phyloP scores from a whole-genome alignment of 345 rosid species.

The Lepidium didymum region DNA sequence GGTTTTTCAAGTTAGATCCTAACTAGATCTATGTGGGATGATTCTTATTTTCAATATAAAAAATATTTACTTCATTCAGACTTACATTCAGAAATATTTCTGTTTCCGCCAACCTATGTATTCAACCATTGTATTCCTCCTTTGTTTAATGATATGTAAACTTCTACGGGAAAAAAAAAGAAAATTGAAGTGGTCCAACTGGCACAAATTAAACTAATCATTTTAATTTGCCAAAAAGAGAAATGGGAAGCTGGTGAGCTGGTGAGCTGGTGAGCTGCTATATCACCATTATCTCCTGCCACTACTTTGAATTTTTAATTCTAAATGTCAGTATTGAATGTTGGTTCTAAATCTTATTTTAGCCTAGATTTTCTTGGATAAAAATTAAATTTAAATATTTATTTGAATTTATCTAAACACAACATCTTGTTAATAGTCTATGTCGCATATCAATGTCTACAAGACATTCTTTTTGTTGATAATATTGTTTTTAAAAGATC shows the following conservation, averaged over 20 bases:
- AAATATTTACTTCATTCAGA: too few species aligned
- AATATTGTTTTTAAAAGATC: neutral
- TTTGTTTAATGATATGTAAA: too few species aligned
- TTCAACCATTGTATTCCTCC: too few species aligned
- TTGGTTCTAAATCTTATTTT: neutral
- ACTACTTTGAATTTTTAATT: conserved; percentile 2
- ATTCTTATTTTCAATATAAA: too few species aligned
- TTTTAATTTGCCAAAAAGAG: conserved; percentile 19
- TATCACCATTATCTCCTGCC: conserved; percentile 14
- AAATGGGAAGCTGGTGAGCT: conserved; percentile 17
- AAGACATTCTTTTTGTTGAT: neutral
- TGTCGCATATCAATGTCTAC: neutral
- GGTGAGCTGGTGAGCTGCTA: conserved; percentile 31
- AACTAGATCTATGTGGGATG: too few species aligned
- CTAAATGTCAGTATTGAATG: conserved; percentile 15
- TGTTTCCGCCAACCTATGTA: too few species aligned
- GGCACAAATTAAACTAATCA: conserved; percentile 15
- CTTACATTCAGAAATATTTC: too few species aligned
- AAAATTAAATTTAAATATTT: neutral
- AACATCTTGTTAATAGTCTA: neutral
- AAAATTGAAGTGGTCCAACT: conserved; percentile 14
- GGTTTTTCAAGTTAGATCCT: too few species aligned
- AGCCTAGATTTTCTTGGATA: neutral
- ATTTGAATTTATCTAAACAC: neutral
- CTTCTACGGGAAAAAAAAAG: too few species aligned